These are phyloP conservation scores for Phanerochaete carnosa DNA, from an alignment of 768 basidiomycete genomes.

Conservation along the genomic window DNA sequence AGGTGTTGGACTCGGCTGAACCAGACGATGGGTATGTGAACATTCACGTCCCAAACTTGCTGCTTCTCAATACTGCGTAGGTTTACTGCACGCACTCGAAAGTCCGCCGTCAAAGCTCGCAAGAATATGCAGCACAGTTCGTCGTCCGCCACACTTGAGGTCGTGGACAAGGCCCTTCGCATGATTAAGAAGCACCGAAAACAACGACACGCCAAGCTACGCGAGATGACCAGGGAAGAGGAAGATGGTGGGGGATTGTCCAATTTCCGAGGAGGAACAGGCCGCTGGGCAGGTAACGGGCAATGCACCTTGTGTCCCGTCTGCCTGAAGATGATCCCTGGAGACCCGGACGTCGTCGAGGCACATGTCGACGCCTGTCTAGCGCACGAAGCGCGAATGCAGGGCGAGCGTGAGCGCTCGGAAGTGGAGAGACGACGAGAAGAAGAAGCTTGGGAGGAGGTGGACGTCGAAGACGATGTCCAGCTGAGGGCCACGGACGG, in stretches of 20 bases:
- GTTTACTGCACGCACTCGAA: constrained; percentile 31
- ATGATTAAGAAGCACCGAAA: constrained; percentile 68
- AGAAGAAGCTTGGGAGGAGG: constrained; percentile 29
- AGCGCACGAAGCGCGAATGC: constrained; percentile 47
- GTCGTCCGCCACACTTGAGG: constrained; percentile 22
- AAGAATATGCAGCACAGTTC: constrained; percentile 27
- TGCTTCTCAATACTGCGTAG: constrained; percentile 20
- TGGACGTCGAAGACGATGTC: constrained; percentile 42
- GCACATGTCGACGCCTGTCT: constrained; percentile 84
- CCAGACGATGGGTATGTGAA: constrained; percentile 51
- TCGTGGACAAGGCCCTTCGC: constrained; percentile 51
- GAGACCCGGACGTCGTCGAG: constrained; percentile 70
- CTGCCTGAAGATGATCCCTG: constrained; percentile 52
- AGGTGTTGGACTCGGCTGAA: constrained; percentile 49
- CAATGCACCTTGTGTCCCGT: constrained; percentile 65
- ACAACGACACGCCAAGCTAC: constrained; percentile 61
- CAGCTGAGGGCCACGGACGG: constrained; percentile 36
- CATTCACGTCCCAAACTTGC: not conserved
- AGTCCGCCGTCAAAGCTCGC: constrained; percentile 44
- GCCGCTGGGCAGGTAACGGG: constrained; percentile 24
- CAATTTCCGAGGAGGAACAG: constrained; percentile 15
- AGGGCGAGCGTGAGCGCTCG: constrained; percentile 39
- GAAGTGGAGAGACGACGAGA: constrained; percentile 25
- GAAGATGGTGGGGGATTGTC: constrained; percentile 29
- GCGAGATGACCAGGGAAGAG: constrained; percentile 63